phyloP scores from a whole-genome alignment of 306 rosid genomes.

The Benincasa hispida region DNA sequence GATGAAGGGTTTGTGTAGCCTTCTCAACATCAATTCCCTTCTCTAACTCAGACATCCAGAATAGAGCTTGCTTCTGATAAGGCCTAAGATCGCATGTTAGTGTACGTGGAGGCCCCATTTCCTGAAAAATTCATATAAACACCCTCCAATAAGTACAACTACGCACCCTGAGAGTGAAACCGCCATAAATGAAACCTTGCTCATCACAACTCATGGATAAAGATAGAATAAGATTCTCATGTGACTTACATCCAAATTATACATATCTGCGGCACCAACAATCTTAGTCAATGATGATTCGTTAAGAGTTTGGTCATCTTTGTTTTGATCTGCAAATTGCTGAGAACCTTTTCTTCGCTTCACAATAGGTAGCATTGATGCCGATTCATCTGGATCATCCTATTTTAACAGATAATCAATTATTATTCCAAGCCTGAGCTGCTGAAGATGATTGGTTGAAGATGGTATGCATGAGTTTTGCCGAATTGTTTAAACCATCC shows the following conservation, averaged over 20 bases:
- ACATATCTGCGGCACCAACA: slow-evolving; percentile 64
- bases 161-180: not conserved
- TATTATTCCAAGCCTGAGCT: not conserved
- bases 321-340: slow-evolving; percentile 26
- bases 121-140: slow-evolving; percentile 25
- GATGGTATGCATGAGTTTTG: not conserved
- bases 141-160: not conserved
- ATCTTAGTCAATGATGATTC: slow-evolving; percentile 56
- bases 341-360: slow-evolving; percentile 31
- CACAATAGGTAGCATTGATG: slow-evolving; percentile 28
- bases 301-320: slow-evolving; percentile 55
- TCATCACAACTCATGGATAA: not conserved
- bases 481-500: not conserved
- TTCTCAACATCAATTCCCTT: slow-evolving; percentile 41
- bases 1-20: slow-evolving; percentile 57
- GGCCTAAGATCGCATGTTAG: slow-evolving; percentile 51
- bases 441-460: not conserved
- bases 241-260: slow-evolving; percentile 49
- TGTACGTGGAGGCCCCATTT: slow-evolving; percentile 50
- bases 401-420: slow-evolving; percentile 14
- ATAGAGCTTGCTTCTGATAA: slow-evolving; percentile 83
- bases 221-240: not conserved
- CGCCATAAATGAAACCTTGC: not conserved
- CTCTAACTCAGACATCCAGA: slow-evolving; percentile 79
- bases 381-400: slow-evolving; percentile 41